phyloP scores from a whole-genome alignment of 345 rosid genomes.

The Moringa oleifera region DNA sequence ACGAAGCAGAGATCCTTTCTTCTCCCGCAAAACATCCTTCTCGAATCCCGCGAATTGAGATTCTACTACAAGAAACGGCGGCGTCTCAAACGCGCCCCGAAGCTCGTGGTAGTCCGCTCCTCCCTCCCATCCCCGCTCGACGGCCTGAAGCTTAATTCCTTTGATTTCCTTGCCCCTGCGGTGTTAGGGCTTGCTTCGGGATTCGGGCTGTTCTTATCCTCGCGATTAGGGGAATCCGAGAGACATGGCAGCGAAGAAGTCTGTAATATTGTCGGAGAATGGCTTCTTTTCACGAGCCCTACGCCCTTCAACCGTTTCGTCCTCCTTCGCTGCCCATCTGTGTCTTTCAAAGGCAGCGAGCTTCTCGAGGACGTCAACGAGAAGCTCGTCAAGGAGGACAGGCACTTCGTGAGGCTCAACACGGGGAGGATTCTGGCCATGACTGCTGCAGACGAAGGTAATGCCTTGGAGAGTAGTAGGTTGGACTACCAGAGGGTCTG shows the following conservation, averaged over 20 bases:
- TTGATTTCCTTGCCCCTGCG: slow-evolving; percentile 40
- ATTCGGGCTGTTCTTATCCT: slow-evolving; percentile 35
- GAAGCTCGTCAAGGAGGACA: slow-evolving; percentile 68
- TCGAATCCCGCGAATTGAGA: slow-evolving; percentile 29
- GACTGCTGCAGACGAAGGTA: slow-evolving; percentile 12
- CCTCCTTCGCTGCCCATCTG: slow-evolving; percentile 72
- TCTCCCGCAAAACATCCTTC: slow-evolving; percentile 14
- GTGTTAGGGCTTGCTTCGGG: slow-evolving; percentile 63
- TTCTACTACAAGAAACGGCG: slow-evolving; percentile 40
- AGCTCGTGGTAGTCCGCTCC: slow-evolving; percentile 16
- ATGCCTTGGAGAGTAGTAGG: slow-evolving; percentile 16
- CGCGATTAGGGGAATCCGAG: slow-evolving; percentile 19
- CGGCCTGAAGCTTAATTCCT: slow-evolving; percentile 27
- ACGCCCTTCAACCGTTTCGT: slow-evolving; percentile 92
- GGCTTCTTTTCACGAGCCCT: slow-evolving; percentile 76
- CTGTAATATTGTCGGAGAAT: slow-evolving; percentile 52
- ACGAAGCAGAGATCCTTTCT: slow-evolving; percentile 4
- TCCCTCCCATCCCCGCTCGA: slow-evolving; percentile 35
- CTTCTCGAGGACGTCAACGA: slow-evolving; percentile 51
- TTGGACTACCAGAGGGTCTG: slow-evolving; percentile 79
- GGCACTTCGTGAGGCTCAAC: slow-evolving; percentile 67
- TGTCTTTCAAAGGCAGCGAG: slow-evolving; percentile 47
- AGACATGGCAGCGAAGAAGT: neutral
- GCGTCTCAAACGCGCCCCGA: slow-evolving; percentile 35
- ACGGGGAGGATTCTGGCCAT: slow-evolving; percentile 46